phyloP scores from a whole-genome alignment of 106 monocot genomes.

The Cymbidium sinense region DNA sequence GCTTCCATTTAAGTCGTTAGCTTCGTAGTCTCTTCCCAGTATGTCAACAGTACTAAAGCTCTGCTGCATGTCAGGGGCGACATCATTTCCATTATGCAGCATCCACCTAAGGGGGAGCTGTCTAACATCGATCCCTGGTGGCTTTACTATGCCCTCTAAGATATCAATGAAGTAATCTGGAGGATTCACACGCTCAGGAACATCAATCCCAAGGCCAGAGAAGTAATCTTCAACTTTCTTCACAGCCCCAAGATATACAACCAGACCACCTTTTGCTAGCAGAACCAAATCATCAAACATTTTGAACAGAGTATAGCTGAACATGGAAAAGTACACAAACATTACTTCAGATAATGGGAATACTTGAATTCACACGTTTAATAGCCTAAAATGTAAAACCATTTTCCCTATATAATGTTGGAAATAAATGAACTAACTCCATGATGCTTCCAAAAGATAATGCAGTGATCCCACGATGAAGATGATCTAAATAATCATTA shows the following conservation, averaged over 20 bases:
- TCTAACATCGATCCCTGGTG: slow-evolving; percentile 32
- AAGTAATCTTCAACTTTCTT: slow-evolving; percentile 65
- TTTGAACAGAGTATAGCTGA: slow-evolving; percentile 59
- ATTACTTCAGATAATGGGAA: background rate
- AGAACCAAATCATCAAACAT: slow-evolving; percentile 73
- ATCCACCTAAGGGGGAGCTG: slow-evolving; percentile 60
- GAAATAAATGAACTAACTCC: background rate
- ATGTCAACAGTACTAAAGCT: slow-evolving; percentile 11
- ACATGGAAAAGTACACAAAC: background rate
- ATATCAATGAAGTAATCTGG: slow-evolving; percentile 73
- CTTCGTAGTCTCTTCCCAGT: slow-evolving; percentile 6
- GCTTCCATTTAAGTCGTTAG: background rate
- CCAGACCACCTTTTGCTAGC: slow-evolving; percentile 66
- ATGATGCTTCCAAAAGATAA: slow-evolving; percentile 7
- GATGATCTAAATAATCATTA: too few relatives aligned
- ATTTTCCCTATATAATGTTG: background rate
- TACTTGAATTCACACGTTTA: background rate
- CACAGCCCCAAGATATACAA: slow-evolving; percentile 53
- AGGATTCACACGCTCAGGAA: slow-evolving; percentile 74
- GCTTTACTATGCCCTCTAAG: slow-evolving; percentile 60
- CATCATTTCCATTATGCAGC: slow-evolving; percentile 42
- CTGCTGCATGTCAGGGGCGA: slow-evolving; percentile 47
- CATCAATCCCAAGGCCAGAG: slow-evolving; percentile 45
- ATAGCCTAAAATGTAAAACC: background rate
- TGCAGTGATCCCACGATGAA: background rate